A percentile compares a stretch with the other conserved stretches of the same genome.
Evolutionary conservation across 2,329 filamentous ascomycete genomes (phyloP).

Genomic region (Fusarium temperatum): DNA sequence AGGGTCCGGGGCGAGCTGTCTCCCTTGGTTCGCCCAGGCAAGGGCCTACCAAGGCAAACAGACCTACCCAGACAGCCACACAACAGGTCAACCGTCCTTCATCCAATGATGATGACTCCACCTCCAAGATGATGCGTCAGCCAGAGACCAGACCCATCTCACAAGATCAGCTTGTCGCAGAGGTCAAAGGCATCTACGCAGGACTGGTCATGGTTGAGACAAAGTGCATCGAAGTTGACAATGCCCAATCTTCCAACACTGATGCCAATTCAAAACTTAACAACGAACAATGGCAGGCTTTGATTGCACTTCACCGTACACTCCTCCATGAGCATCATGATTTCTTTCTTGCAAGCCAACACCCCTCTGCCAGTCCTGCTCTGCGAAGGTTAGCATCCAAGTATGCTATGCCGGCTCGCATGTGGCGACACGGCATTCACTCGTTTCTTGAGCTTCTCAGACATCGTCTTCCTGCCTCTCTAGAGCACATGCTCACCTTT

Average conservation of each 20-base stretch:
- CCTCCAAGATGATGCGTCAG: constrained; percentile 25
- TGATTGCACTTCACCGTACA: constrained; percentile 84
- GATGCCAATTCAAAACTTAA: constrained; percentile 57
- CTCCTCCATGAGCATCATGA: constrained; percentile 85
- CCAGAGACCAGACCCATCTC: constrained; percentile 60
- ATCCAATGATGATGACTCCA: constrained; percentile 9
- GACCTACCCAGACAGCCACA: neutral
- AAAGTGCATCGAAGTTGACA: constrained; percentile 86
- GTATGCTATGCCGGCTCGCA: constrained; percentile 89
- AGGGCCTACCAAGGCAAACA: constrained; percentile 3
- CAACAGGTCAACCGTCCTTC: neutral
- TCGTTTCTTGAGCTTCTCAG: constrained; percentile 81
- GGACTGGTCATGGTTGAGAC: constrained; percentile 87
- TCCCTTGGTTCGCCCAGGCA: constrained; percentile 2
- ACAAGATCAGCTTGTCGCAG: constrained; percentile 79
- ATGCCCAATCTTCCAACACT: constrained; percentile 61
- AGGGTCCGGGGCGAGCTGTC: constrained; percentile 5
- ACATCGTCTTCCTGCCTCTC: constrained; percentile 75
- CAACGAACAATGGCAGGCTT: constrained; percentile 81
- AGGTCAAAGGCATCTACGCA: constrained; percentile 85
- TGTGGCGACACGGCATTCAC: constrained; percentile 96
- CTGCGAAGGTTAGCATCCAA: constrained; percentile 77
- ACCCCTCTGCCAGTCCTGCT: constrained; percentile 77
- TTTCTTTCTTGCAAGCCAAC: constrained; percentile 87
- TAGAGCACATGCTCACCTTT: constrained; percentile 91